These are phyloP conservation scores for Rhinocladiella mackenziei DNA, from an alignment of 2,329 filamentous ascomycete species.

Conservation along the genomic window DNA sequence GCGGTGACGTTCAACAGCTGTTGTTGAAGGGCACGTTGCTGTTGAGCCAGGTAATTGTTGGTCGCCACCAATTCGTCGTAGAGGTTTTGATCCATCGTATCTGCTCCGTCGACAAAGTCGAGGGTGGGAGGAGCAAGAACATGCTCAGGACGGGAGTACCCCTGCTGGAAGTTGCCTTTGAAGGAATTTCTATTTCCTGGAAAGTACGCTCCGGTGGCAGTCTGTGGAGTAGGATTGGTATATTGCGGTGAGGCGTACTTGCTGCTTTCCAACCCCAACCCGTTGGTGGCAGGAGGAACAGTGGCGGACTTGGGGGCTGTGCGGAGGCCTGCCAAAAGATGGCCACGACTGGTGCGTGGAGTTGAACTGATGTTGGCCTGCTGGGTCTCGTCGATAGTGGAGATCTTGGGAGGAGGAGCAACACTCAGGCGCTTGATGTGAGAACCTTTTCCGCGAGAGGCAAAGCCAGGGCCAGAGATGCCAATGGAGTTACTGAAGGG, in stretches of 20 bases:
- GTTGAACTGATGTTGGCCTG: slow-evolving; percentile 68
- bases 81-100: slow-evolving; percentile 76
- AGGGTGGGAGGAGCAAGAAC: slow-evolving; percentile 79
- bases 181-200: slow-evolving; percentile 39
- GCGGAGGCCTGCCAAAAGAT: slow-evolving; percentile 85
- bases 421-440: slow-evolving; percentile 84
- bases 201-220: slow-evolving; percentile 55
- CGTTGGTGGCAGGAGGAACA: slow-evolving; percentile 63
- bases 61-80: slow-evolving; percentile 88
- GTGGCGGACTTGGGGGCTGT: slow-evolving; percentile 86
- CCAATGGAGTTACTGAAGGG: slow-evolving; percentile 66
- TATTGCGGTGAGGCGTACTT: slow-evolving; percentile 45
- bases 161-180: slow-evolving; percentile 52
- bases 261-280: slow-evolving; percentile 45
- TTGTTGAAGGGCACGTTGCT: slow-evolving; percentile 92
- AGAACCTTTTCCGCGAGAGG: slow-evolving; percentile 77
- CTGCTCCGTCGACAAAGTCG: slow-evolving; percentile 64
- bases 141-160: slow-evolving; percentile 75
- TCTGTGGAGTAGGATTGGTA: slow-evolving; percentile 54
- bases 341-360: slow-evolving; percentile 88
- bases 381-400: slow-evolving; percentile 60
- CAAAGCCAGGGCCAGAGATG: slow-evolving; percentile 74
- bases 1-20: slow-evolving; percentile 81
- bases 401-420: slow-evolving; percentile 67
- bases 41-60: slow-evolving; percentile 86